Conservation (phyloP, 1,284 basidiomycete genomes). For the Coriolopsis trogii region DNA sequence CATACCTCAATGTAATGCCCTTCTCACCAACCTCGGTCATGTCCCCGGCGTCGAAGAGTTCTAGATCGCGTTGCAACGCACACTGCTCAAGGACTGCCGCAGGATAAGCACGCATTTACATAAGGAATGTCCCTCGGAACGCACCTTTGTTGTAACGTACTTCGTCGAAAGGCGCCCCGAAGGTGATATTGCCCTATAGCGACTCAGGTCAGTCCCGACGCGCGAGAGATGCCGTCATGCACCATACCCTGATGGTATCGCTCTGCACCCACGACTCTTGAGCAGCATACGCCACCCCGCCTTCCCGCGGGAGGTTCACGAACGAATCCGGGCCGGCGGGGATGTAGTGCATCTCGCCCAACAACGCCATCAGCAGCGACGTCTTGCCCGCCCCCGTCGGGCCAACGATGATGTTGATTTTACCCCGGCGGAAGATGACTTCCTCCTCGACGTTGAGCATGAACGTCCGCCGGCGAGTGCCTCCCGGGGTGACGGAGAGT, state of each 20-base stretch:
- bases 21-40: conserved; percentile 70
- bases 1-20: conserved; percentile 63
- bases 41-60: conserved; percentile 73
- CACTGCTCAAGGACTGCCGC: conserved; percentile 61
- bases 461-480: conserved; percentile 41
- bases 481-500: conserved; percentile 25
- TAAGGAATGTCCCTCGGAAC: conserved; percentile 31
- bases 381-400: conserved; percentile 58
- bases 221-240: conserved; percentile 23
- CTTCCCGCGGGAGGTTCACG: conserved; percentile 63
- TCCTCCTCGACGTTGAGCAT: conserved; percentile 50
- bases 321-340: conserved; percentile 54
- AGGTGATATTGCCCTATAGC: conserved; percentile 44
- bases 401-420: conserved; percentile 65
- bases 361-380: conserved; percentile 51
- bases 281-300: conserved; percentile 70
- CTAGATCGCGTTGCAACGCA: conserved; percentile 61
- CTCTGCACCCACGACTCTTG: conserved; percentile 59
- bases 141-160: conserved; percentile 45
- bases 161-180: conserved; percentile 45
- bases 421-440: conserved; percentile 56
- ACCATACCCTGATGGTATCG: conserved; percentile 40
- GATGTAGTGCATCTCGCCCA: conserved; percentile 61
- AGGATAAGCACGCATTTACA: conserved; percentile 23
- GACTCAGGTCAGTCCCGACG: conserved; percentile 18